Conservation (phyloP, 345 rosid species). For the Citrus inodora region DNA sequence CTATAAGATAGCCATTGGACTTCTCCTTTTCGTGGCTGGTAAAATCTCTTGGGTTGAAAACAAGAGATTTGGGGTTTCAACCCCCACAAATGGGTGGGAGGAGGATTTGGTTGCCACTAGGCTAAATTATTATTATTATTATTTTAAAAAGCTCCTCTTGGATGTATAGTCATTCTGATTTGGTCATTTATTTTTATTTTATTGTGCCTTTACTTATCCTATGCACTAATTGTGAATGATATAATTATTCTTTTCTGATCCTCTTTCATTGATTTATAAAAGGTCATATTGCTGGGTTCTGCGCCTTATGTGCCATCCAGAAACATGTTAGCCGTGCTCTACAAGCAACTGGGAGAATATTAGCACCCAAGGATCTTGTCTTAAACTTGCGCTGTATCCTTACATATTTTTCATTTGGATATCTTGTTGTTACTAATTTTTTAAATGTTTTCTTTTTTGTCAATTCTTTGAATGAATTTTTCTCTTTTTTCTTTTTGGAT, state of each 20-base stretch:
- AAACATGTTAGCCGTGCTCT: conserved; percentile 84
- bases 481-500: too few species aligned
- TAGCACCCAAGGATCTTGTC: conserved; percentile 84
- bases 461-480: background rate
- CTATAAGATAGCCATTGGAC: too few species aligned
- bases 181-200: background rate
- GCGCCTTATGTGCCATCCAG: conserved; percentile 97
- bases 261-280: conserved; percentile 29
- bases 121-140: too few species aligned
- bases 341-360: conserved; percentile 62
- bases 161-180: background rate
- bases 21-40: too few species aligned
- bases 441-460: background rate
- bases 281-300: conserved; percentile 91
- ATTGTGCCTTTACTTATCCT: background rate
- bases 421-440: too few species aligned
- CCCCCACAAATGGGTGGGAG: too few species aligned
- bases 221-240: background rate
- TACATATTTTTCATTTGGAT: conserved; percentile 12
- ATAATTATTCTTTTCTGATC: conserved; percentile 1
- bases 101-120: too few species aligned
- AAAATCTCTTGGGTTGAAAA: too few species aligned
- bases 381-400: conserved; percentile 90
- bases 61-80: too few species aligned
- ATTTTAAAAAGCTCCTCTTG: too few species aligned